Evolutionary conservation across 2,329 filamentous ascomycete genomes (phyloP), one percentile per base, ranked within the genome.

Genomic region (Penicillium fuscoglaucum): DNA sequence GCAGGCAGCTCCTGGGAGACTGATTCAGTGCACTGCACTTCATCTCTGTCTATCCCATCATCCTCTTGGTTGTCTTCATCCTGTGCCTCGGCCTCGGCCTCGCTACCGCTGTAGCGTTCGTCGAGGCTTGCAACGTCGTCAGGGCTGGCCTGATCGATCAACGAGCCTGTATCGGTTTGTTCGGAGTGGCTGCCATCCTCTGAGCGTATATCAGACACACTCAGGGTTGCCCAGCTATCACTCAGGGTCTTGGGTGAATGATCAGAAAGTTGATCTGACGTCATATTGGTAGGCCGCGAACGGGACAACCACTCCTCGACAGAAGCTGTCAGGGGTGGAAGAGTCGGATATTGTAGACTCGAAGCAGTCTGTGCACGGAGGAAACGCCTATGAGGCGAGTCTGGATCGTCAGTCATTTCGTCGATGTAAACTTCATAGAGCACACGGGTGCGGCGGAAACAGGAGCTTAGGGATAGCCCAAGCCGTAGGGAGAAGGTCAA

Each of bases 181-280:
- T 79, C 77, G 2, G 78, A 80, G 35, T 70, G 75, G 56, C 72
- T 68, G 50, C 76, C 78, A 64, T 80, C 77, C 57, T 79, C 77
- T 3, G 76, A 78, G 51, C 77, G 74, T 24, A 72, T 67, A 58
- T 80, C 78, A 19, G 75, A 74, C n/a, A 70, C 71, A 53, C 75
- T 77, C 57, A 80, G 66, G 2, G 75, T 78, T 21, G 78, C 76
- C 78, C 78, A 80, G 63, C 78, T 80, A 55, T 79, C 78, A 55
- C 76, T 76, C 58, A 80, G 66, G 12, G 75, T 70, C 61, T 71
- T 64, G 50, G 63, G 33, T 4, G 66, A 60, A 31, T 68, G 67
- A 12, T 73, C 69, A 15, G 63, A 53, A n/a, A 62, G 58, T 24
- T 61, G 60, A 51, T 69, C 70, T 66, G 73, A 75, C 64, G 73